A percentile compares a stretch with the other conserved stretches of the same genome.
phyloP scores from a whole-genome alignment of 441 rosid genomes.

The Sinapis alba region DNA sequence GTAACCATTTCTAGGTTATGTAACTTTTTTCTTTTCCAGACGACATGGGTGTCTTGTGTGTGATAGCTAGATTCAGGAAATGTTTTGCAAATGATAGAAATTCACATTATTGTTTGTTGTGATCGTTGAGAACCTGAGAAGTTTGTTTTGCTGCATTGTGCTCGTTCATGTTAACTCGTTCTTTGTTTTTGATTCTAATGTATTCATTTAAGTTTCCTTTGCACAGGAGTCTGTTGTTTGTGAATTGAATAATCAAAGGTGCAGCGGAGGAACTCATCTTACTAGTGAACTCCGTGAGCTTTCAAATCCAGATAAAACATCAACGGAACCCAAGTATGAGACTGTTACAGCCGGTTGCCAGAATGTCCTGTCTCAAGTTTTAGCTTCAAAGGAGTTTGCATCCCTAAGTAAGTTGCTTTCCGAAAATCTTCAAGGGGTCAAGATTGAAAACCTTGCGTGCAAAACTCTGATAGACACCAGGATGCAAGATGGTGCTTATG shows the following conservation, averaged over 20 bases:
- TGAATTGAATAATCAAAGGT: conserved; percentile 38
- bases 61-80: conserved; percentile 15
- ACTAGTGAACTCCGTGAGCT: conserved; percentile 41
- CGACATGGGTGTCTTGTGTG: conserved; percentile 19
- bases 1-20: background rate
- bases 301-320: conserved; percentile 45
- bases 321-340: conserved; percentile 41
- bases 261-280: conserved; percentile 46
- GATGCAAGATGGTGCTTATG: conserved; percentile 85
- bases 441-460: conserved; percentile 55
- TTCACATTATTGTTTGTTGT: background rate
- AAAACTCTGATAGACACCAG: conserved; percentile 58
- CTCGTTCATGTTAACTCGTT: conserved; percentile 11
- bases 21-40: background rate
- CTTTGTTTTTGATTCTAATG: conserved; percentile 15
- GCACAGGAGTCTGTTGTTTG: conserved; percentile 52
- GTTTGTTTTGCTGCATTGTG: conserved; percentile 10
- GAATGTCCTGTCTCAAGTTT: conserved; percentile 59
- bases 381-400: conserved; percentile 74
- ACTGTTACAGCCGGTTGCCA: conserved; percentile 62
- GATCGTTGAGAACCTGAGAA: conserved; percentile 3
- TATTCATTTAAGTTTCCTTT: conserved; percentile 29
- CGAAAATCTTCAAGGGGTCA: conserved; percentile 72
- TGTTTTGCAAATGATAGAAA: conserved; percentile 5
- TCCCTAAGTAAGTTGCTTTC: conserved; percentile 67